A percentile compares a stretch with the other conserved stretches of the same genome.
Conservation (phyloP, 2,329 filamentous ascomycete genomes). For the Eutypella sp. region DNA sequence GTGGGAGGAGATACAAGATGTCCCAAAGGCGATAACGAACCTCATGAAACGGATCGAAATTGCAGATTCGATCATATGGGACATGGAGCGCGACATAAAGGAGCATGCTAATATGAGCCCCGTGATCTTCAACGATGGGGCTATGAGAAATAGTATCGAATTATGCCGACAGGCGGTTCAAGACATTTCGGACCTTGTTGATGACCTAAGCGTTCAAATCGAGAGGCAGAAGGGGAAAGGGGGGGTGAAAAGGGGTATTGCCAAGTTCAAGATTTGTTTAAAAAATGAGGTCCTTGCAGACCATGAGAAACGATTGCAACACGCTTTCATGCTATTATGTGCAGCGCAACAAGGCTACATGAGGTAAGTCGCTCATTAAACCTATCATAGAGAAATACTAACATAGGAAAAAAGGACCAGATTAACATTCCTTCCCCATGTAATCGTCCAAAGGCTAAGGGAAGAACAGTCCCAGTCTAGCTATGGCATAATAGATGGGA, state of each 20-base stretch:
- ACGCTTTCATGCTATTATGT: not conserved
- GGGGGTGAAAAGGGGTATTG: not conserved
- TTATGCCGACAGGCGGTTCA: not conserved
- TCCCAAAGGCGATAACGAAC: not conserved
- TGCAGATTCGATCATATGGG: not conserved
- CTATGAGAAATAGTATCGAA: not conserved
- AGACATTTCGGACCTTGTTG: not conserved
- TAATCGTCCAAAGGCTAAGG: not conserved
- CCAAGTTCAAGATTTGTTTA: not conserved
- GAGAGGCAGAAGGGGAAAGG: not conserved
- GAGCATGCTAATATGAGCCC: not conserved
- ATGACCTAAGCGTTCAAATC: not conserved
- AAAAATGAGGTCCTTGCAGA: not conserved
- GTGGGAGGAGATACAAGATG: slow-evolving; percentile 3
- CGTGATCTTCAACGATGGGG: not conserved
- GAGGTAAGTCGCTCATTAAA: not conserved
- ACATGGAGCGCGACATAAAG: slow-evolving; percentile 2
- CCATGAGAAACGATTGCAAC: not conserved
- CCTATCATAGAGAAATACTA: not conserved
- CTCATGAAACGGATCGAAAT: slow-evolving; percentile 3
- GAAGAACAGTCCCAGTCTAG: not conserved
- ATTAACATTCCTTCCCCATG: not conserved
- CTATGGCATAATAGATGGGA: not conserved
- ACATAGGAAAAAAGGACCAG: not conserved
- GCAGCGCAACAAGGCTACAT: not conserved